Percentiles rank a stretch among this genome's conserved stretches.
phyloP scores from a whole-genome alignment of 1,139 yeast genomes.

The Debaryomyces robertsiae region DNA sequence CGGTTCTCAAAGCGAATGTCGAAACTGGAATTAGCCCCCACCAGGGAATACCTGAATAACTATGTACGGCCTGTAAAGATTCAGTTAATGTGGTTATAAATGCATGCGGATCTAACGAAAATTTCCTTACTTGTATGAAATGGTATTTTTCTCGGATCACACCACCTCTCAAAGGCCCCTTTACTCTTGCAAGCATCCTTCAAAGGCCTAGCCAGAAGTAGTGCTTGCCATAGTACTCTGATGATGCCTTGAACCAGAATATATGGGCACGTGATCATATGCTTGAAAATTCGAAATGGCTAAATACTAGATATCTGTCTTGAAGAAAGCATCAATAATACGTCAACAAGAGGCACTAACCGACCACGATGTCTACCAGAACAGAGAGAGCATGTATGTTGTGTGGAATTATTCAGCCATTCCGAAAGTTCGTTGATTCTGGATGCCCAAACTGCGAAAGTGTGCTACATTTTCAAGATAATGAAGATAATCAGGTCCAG shows the following conservation, averaged over 20 bases:
- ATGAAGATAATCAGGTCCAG: slow-evolving; percentile 80
- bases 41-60: slow-evolving; percentile 74
- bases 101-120: slow-evolving; percentile 13
- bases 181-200: slow-evolving; percentile 1
- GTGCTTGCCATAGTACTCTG: no score
- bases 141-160: not conserved
- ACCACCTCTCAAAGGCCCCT: not conserved
- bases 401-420: slow-evolving; percentile 88
- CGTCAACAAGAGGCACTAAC: not conserved
- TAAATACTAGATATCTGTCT: not conserved
- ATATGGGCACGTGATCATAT: slow-evolving; percentile 7
- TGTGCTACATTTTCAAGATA: slow-evolving; percentile 73
- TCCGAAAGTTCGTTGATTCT: slow-evolving; percentile 67
- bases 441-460: slow-evolving; percentile 99
- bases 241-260: no score
- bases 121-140: slow-evolving; percentile 1
- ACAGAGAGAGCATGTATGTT: slow-evolving; percentile 96
- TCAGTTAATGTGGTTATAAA: slow-evolving; percentile 41
- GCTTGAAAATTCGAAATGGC: slow-evolving; percentile 1
- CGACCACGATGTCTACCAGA: slow-evolving; percentile 51
- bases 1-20: slow-evolving; percentile 64
- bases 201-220: no score
- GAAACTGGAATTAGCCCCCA: slow-evolving; percentile 75
- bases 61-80: slow-evolving; percentile 51
- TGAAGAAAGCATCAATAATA: not conserved